Evolutionary conservation across 2,329 filamentous ascomycete genomes (phyloP), one percentile per base, ranked within the genome.

Genomic region (Cryoendolithus antarcticus): DNA sequence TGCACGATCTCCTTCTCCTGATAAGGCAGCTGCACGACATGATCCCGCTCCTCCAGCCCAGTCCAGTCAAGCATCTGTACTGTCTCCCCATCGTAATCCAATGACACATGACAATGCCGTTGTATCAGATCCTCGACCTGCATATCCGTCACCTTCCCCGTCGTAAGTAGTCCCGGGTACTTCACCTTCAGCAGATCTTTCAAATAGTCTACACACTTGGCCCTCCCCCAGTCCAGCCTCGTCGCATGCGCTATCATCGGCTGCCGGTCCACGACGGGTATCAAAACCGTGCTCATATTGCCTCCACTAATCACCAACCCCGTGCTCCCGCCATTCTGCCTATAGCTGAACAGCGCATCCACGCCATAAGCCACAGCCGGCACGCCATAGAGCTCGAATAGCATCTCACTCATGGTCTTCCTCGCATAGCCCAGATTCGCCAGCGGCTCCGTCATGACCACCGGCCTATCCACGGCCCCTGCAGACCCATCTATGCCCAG

Each of bases 391-490:
- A 86, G 93, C 62, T 98, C 91, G 59, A 96, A 98, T 8, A 98
- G 69, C 40, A 96, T 89, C 57, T 98, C 91, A 32, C 84, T 93
- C 89, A 96, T 96, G 50, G 55, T 51, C 39, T 48, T 89, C 49
- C 88, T 71, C 34, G 86, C 81, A 57, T 98, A 98, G 9, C 76
- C 77, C 44, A 94, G 61, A 60, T 96, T 96, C 21, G 88, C 91
- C 42, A 96, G 78, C 0, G 91, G 80, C 62, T 98, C 91, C 0
- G 91, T 98, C 80, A 98, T 86, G 50, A 98, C 80, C 44, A 98
- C 75, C 1, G 89, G 88, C 52, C 86, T 70, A 52, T 89, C 86
- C 45, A 98, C 77, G 15, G 74, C 69, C 6, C 84, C 85, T 35
- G 80, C 75, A 3, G 69, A 68, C 10, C 77, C 77, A 48, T 93